Conservation (phyloP, 768 basidiomycete genomes). For the Auricularia sp. region DNA sequence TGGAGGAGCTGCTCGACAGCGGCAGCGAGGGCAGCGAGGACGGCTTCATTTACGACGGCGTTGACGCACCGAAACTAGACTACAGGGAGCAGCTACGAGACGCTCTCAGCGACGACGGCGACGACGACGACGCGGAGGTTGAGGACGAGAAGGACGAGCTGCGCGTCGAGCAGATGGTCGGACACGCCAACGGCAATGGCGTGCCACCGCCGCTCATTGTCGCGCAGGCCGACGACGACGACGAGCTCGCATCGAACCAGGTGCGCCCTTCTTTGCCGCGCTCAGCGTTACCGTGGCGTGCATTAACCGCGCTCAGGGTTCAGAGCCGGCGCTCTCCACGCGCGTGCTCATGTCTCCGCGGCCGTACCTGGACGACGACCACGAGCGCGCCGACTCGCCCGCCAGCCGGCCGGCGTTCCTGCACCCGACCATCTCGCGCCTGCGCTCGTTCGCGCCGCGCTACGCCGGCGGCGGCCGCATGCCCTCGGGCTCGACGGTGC, state of each 20-base stretch:
- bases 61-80: constrained; percentile 45
- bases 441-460: constrained; percentile 57
- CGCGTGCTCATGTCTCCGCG: constrained; percentile 2
- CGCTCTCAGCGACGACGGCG: constrained; percentile 50
- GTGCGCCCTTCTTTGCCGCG: constrained; percentile 25
- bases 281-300: constrained; percentile 29
- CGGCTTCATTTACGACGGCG: constrained; percentile 63
- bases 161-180: constrained; percentile 37
- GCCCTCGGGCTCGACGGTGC: constrained; percentile 32
- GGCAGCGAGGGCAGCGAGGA: constrained; percentile 46
- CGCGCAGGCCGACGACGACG: constrained; percentile 18
- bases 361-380: neutral
- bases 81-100: constrained; percentile 65
- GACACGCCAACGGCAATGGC: constrained; percentile 18
- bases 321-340: constrained; percentile 1
- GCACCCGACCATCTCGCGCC: constrained; percentile 67
- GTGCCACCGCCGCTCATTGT: neutral
- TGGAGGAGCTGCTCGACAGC: constrained; percentile 52
- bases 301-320: constrained; percentile 12
- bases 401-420: constrained; percentile 46
- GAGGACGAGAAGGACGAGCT: constrained; percentile 32
- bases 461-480: constrained; percentile 22
- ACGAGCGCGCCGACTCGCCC: constrained; percentile 17
- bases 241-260: constrained; percentile 16
- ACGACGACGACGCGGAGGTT: constrained; percentile 26